These are phyloP conservation scores for Sporobolomyces phaffii DNA, from an alignment of 768 basidiomycete genomes.

Conservation along the genomic window DNA sequence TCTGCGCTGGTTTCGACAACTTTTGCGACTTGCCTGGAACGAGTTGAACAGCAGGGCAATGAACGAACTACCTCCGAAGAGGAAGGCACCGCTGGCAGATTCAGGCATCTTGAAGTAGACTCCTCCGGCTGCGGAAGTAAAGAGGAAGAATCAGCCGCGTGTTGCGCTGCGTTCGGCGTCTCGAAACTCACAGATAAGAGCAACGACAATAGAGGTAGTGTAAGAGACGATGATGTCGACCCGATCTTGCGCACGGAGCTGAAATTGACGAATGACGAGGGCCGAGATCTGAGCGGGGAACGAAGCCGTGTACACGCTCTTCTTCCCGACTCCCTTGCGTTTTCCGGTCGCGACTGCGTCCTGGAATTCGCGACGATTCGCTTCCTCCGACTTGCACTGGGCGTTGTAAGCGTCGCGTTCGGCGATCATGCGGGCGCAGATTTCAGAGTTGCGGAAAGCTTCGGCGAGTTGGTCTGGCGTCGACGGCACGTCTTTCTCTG, in stretches of 20 bases:
- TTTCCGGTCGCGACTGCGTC: conserved; percentile 70
- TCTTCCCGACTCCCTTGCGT: conserved; percentile 57
- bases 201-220: conserved; percentile 56
- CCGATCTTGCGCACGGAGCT: conserved; percentile 60
- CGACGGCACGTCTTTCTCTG: conserved; percentile 58
- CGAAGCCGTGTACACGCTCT: conserved; percentile 71
- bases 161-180: no score
- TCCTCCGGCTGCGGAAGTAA: background rate
- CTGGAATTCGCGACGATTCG: conserved; percentile 64
- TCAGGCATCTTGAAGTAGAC: conserved; percentile 63
- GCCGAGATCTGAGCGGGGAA: conserved; percentile 68
- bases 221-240: conserved; percentile 72
- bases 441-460: conserved; percentile 56
- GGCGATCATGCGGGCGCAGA: conserved; percentile 51
- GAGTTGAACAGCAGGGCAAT: conserved; percentile 45
- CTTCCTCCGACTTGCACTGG: conserved; percentile 55
- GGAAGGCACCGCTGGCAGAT: conserved; percentile 75
- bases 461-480: conserved; percentile 63
- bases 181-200: conserved; percentile 40
- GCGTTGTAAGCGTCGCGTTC: conserved; percentile 58
- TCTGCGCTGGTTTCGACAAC: no score
- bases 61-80: conserved; percentile 67
- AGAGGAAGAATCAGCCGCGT: background rate
- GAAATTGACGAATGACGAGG: conserved; percentile 60
- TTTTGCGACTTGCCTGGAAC: conserved; percentile 62